Conservation (phyloP, 345 rosid species). For the Camelina hispida region DNA sequence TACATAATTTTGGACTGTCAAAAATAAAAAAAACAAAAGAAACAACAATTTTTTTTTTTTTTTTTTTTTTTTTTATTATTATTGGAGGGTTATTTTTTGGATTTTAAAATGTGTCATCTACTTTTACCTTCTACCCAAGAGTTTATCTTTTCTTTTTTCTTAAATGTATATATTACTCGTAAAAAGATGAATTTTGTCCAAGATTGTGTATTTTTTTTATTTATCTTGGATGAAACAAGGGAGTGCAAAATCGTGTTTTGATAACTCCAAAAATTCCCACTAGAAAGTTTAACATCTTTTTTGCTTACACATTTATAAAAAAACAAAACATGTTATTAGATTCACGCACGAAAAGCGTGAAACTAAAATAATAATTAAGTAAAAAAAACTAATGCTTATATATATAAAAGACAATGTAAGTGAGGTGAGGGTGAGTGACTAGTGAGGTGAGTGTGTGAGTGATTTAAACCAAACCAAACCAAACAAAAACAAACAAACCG, state of each 20-base stretch:
- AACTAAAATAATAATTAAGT: neutral
- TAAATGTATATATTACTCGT: neutral
- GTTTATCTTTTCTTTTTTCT: neutral
- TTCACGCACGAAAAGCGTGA: constrained; percentile 44
- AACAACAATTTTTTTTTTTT: no score
- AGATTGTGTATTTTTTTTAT: neutral
- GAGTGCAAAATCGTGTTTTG: neutral
- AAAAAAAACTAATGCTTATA: neutral
- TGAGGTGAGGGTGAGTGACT: neutral
- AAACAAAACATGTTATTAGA: neutral
- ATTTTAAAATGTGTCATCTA: no score
- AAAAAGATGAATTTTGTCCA: constrained; percentile 36
- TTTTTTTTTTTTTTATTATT: no score
- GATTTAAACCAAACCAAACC: constrained; percentile 35
- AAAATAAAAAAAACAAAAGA: neutral
- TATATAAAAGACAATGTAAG: no score
- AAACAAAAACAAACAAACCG: constrained; percentile 47
- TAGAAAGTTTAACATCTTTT: constrained; percentile 40
- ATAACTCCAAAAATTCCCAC: constrained; percentile 22
- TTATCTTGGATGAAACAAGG: constrained; percentile 20
- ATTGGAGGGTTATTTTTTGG: no score
- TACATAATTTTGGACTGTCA: neutral
- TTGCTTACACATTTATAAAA: neutral
- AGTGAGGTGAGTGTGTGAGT: constrained; percentile 8
- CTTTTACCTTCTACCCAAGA: no score